These are phyloP conservation scores for Gnomoniopsis sp. DNA, from an alignment of 2,329 filamentous ascomycete genomes.

Conservation along the genomic window DNA sequence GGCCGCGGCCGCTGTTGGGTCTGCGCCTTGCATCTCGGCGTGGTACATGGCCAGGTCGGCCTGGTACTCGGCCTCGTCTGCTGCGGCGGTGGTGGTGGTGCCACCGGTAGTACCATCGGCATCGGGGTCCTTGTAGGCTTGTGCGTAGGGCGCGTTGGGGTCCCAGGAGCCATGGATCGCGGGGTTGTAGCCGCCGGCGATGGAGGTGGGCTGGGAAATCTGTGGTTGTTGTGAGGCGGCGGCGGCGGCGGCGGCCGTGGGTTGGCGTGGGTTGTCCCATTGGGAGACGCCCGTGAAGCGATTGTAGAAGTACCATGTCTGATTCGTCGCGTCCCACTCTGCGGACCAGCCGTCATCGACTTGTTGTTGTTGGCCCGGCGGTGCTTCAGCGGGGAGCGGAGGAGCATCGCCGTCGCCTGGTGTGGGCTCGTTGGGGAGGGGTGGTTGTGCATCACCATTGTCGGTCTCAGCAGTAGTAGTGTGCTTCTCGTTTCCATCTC, in stretches of 20 bases:
- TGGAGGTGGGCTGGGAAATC: slow-evolving; percentile 31
- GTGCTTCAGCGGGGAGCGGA: slow-evolving; percentile 40
- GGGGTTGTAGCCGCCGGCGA: slow-evolving; percentile 83
- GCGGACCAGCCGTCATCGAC: slow-evolving; percentile 78
- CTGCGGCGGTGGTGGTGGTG: slow-evolving; percentile 4
- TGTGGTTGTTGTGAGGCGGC: slow-evolving; percentile 23
- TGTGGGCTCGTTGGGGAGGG: slow-evolving; percentile 13
- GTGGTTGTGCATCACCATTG: slow-evolving; percentile 9
- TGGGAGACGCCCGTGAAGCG: slow-evolving; percentile 71
- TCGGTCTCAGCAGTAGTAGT: neutral
- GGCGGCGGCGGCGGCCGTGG: slow-evolving; percentile 35
- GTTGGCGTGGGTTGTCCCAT: slow-evolving; percentile 82
- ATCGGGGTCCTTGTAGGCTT: slow-evolving; percentile 42
- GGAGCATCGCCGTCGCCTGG: slow-evolving; percentile 24
- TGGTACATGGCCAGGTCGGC: slow-evolving; percentile 25
- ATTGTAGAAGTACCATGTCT: slow-evolving; percentile 83
- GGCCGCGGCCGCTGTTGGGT: slow-evolving; percentile 32
- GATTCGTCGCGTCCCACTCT: slow-evolving; percentile 66
- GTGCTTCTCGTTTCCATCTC: neutral
- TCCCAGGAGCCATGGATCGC: slow-evolving; percentile 97
- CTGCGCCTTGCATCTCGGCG: slow-evolving; percentile 37
- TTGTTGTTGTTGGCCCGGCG: slow-evolving; percentile 34
- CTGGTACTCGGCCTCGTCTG: slow-evolving; percentile 28
- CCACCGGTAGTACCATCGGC: too few species aligned
- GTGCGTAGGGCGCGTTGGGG: slow-evolving; percentile 89